Conservation (phyloP, 768 basidiomycete genomes). For the Termitomyces sp. region DNA sequence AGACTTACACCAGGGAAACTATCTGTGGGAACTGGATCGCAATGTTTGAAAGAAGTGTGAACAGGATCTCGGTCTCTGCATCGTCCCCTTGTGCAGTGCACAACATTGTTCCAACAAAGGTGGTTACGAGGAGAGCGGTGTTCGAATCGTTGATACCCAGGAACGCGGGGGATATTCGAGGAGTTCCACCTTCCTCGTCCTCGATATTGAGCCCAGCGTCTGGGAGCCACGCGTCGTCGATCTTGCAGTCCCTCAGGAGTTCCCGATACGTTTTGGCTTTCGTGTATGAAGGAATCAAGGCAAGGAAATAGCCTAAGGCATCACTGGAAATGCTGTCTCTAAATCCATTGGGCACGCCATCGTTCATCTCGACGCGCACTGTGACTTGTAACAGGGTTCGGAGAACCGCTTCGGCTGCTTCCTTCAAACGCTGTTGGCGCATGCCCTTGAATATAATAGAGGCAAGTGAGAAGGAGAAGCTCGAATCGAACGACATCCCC, state of each 20-base stretch:
- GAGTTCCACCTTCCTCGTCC: slow-evolving; percentile 40
- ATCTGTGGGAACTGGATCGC: slow-evolving; percentile 66
- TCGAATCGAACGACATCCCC: slow-evolving; percentile 71
- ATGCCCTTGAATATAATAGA: slow-evolving; percentile 86
- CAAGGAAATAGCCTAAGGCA: slow-evolving; percentile 75
- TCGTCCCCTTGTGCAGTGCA: slow-evolving; percentile 75
- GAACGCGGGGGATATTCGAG: slow-evolving; percentile 50
- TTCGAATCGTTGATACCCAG: slow-evolving; percentile 61
- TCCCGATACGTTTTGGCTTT: slow-evolving; percentile 50
- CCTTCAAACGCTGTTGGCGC: slow-evolving; percentile 60
- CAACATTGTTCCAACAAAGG: slow-evolving; percentile 75
- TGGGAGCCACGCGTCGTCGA: slow-evolving; percentile 41
- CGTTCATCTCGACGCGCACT: slow-evolving; percentile 35
- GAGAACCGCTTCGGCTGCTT: slow-evolving; percentile 57
- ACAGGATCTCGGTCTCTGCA: slow-evolving; percentile 77
- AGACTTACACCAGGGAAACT: slow-evolving; percentile 65
- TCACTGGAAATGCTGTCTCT: slow-evolving; percentile 49
- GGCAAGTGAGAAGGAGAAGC: slow-evolving; percentile 80
- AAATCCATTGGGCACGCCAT: slow-evolving; percentile 31
- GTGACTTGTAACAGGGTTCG: slow-evolving; percentile 63
- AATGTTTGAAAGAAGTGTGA: slow-evolving; percentile 70
- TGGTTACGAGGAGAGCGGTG: slow-evolving; percentile 67
- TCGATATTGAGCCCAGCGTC: slow-evolving; percentile 37
- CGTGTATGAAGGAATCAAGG: slow-evolving; percentile 67
- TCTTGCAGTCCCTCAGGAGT: slow-evolving; percentile 60